Evolutionary conservation across 495 filamentous ascomycete species (phyloP), one percentile per base, ranked within the genome.

Genomic region (Talaromyces stipitatus): DNA sequence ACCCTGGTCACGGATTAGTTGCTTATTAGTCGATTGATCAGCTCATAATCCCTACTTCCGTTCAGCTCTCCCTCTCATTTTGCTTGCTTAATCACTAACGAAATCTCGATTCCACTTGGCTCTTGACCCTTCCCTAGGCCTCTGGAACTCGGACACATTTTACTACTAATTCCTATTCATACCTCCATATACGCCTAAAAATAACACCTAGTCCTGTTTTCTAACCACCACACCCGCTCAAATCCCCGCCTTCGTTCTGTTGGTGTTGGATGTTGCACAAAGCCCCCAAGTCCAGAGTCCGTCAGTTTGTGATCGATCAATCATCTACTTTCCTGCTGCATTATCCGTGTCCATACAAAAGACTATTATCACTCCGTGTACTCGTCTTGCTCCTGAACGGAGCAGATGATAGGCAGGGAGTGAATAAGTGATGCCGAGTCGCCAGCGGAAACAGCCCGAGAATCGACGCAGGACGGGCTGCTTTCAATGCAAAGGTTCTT

Each of bases 381-480:
- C 20, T 32, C 50, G 29, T 30, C 50, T 52, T 20, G 26, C 16
- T 11, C 10, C 20, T 52, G 29, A 7, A n/a, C 7, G 26, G 32
- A 27, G 27, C 26, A 27, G 16, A 14, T 18, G 26, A 24, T 41
- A 10, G 33, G 33, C n/a, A 36, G 11, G 18, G 22, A 54, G 28
- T 23, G 30, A 28, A 23, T 48, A 30, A 54, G 52, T 33, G 28
- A 54, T 54, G 52, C 52, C 52, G 33, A 54, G 52, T 20, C 52
- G 52, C 24, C 52, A 54, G 52, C 52, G 52, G 14, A 54, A 54
- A 38, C 52, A 61, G 58, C 56, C 64, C 38, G 65, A 60, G 16
- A 63, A 26, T 23, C 61, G 61, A 41, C 53, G 61, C 33, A 32
- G 62, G 41, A 59, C 59, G 16, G 62, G 62, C 10, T 64, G 62